phyloP scores from a whole-genome alignment of 495 filamentous ascomycete species.

The Sordaria brevicollis region DNA sequence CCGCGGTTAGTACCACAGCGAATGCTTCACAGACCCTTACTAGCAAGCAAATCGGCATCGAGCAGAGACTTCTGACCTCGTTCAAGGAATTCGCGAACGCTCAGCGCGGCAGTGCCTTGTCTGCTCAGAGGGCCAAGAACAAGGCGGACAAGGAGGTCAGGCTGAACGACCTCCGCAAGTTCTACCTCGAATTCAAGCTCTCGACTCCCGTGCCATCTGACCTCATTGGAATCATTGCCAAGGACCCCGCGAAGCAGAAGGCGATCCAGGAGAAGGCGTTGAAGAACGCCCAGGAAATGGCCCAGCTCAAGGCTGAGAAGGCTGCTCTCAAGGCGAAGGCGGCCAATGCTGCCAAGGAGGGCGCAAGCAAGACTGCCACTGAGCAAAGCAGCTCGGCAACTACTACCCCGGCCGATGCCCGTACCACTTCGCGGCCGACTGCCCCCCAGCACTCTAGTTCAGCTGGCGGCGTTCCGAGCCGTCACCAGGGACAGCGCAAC shows the following conservation, averaged over 20 bases:
- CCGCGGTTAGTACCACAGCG: constrained; percentile 51
- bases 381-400: constrained; percentile 14
- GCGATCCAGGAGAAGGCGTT: constrained; percentile 82
- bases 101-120: constrained; percentile 52
- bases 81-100: constrained; percentile 69
- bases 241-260: constrained; percentile 85
- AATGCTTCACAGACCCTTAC: constrained; percentile 27
- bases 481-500: constrained; percentile 20
- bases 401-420: constrained; percentile 18
- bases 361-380: constrained; percentile 21
- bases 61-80: constrained; percentile 62
- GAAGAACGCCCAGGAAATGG: constrained; percentile 52
- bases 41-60: constrained; percentile 33
- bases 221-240: constrained; percentile 88
- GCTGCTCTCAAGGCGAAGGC: constrained; percentile 32
- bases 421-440: constrained; percentile 15
- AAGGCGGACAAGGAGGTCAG: constrained; percentile 82
- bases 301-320: constrained; percentile 27
- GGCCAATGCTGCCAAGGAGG: constrained; percentile 19
- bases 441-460: constrained; percentile 23
- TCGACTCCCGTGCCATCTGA: constrained; percentile 84
- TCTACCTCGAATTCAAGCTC: constrained; percentile 87
- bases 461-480: constrained; percentile 21
- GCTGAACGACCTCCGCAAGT: constrained; percentile 88
- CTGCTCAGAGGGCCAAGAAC: constrained; percentile 58